These are phyloP conservation scores for Bryoglossum gracile DNA, from an alignment of 495 filamentous ascomycete genomes.

Conservation along the genomic window DNA sequence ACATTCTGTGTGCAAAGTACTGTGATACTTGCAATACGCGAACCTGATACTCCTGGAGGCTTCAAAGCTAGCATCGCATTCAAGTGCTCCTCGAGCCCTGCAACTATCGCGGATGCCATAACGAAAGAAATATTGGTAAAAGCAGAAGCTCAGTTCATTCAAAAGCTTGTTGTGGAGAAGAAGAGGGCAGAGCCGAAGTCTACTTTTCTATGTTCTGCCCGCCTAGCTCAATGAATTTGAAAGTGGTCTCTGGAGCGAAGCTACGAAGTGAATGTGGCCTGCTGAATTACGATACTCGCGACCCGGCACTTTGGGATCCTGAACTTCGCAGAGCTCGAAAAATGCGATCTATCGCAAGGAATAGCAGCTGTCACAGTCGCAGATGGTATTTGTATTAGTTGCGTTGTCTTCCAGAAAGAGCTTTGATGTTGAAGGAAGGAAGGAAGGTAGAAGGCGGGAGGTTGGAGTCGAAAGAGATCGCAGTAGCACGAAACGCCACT, in stretches of 20 bases:
- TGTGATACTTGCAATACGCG: conserved; percentile 82
- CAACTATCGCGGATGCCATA: conserved; percentile 70
- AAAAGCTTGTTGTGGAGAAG: conserved; percentile 8
- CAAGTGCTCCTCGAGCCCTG: conserved; percentile 82
- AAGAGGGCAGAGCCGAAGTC: conserved; percentile 10
- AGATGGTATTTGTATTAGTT: too few species aligned
- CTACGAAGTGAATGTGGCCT: conserved; percentile 13
- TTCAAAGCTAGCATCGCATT: conserved; percentile 88
- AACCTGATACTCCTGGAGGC: conserved; percentile 86
- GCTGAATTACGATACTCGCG: conserved; percentile 20
- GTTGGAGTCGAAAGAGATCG: too few species aligned
- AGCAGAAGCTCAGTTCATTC: conserved; percentile 15
- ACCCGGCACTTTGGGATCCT: conserved; percentile 10
- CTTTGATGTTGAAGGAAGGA: too few species aligned
- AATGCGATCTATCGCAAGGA: too few species aligned
- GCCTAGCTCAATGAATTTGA: too few species aligned
- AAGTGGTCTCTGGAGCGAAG: conserved; percentile 14
- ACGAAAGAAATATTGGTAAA: too few species aligned
- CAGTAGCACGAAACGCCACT: too few species aligned
- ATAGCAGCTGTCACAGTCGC: conserved; percentile 3
- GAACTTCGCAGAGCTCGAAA: too few species aligned
- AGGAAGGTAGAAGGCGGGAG: too few species aligned
- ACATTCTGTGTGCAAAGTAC: conserved; percentile 80
- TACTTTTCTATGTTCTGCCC: too few species aligned
- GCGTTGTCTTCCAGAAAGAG: too few species aligned